These are phyloP conservation scores for Trifolium pratense DNA, from an alignment of 306 rosid species.

Conservation along the genomic window DNA sequence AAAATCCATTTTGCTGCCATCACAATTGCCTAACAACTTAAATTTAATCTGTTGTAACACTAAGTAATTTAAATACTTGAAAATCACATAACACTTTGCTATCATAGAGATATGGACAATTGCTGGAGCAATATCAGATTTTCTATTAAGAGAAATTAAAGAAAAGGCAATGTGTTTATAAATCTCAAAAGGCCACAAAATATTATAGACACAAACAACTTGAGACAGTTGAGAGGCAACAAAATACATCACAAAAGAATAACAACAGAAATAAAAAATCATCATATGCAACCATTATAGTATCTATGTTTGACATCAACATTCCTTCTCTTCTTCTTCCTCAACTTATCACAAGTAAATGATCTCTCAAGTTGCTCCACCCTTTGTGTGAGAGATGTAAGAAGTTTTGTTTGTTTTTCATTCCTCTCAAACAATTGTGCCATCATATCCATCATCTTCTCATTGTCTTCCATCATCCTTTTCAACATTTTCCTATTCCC, in stretches of 20 bases:
- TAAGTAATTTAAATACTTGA: no score
- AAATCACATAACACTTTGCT: no score
- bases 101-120: no score
- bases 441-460: conserved; percentile 68
- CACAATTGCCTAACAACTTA: no score
- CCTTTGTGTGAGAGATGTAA: conserved; percentile 60
- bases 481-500: conserved; percentile 48
- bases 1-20: no score
- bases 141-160: neutral
- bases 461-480: conserved; percentile 64
- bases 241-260: neutral
- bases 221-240: no score
- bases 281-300: conserved; percentile 28
- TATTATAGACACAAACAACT: no score
- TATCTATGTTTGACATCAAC: conserved; percentile 2
- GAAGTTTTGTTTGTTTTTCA: conserved; percentile 54
- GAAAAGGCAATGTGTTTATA: neutral
- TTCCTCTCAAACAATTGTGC: conserved; percentile 53
- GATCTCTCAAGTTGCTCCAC: conserved; percentile 73
- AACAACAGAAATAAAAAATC: neutral
- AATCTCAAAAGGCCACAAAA: no score
- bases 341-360: conserved; percentile 49
- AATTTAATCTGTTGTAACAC: no score
- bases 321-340: conserved; percentile 53
- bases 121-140: neutral